phyloP scores from a whole-genome alignment of 495 filamentous ascomycete genomes.

The Penicillium pancosmium region DNA sequence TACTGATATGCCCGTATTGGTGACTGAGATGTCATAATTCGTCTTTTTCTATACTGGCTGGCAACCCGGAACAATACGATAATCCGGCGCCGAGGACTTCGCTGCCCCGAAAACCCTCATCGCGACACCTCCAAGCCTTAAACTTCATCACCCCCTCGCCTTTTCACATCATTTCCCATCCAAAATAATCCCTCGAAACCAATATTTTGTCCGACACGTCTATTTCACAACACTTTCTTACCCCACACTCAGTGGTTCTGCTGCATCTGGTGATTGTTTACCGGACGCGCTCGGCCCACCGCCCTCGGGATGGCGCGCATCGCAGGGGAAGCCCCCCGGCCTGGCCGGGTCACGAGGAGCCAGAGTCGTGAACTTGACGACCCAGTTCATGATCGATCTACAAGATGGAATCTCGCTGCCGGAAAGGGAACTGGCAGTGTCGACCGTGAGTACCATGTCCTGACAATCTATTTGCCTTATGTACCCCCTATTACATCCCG shows the following conservation, averaged over 20 bases:
- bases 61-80: conserved; percentile 4
- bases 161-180: not conserved
- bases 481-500: not conserved
- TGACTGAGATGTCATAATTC: not conserved
- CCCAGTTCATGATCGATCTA: not conserved
- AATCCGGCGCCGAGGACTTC: not conserved
- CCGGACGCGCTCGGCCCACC: conserved; percentile 8
- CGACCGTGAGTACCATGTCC: not conserved
- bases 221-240: not conserved
- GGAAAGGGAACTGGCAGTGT: not conserved
- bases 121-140: not conserved
- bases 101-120: conserved; percentile 15
- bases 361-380: conserved; percentile 28
- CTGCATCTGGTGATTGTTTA: conserved; percentile 1
- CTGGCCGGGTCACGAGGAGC: conserved; percentile 28
- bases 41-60: no score
- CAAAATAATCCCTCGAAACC: not conserved
- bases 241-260: not conserved
- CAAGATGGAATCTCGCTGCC: not conserved
- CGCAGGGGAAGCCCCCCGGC: conserved; percentile 8
- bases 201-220: not conserved
- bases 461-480: not conserved
- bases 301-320: conserved; percentile 23
- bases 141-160: not conserved
- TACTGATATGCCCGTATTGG: not conserved